phyloP scores from a whole-genome alignment of 2,329 filamentous ascomycete genomes.

The Cytospora piceae region DNA sequence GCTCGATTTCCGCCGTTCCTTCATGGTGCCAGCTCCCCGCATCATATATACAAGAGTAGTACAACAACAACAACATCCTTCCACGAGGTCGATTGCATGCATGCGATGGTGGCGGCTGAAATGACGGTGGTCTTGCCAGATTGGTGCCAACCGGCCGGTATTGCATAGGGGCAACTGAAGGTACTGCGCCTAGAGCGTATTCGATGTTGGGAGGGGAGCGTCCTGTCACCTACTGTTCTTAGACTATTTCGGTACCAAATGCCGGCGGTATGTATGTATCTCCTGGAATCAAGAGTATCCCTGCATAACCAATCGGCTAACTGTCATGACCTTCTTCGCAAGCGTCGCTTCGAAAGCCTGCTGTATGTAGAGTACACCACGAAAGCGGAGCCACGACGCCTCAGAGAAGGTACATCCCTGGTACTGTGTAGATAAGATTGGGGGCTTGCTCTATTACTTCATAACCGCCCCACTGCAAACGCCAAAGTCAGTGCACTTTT shows the following conservation, averaged over 20 bases:
- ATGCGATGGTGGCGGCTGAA: conserved; percentile 19
- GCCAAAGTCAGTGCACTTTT: not conserved
- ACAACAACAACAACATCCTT: conserved; percentile 16
- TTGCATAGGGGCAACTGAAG: not conserved
- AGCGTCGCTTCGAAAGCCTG: too few species aligned
- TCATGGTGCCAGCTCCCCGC: conserved; percentile 23
- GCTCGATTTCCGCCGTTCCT: conserved; percentile 7
- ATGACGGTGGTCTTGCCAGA: conserved; percentile 24
- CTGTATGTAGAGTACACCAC: not conserved
- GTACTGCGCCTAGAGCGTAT: not conserved
- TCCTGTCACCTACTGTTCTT: not conserved
- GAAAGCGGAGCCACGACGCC: not conserved
- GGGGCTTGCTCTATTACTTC: not conserved
- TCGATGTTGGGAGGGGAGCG: not conserved
- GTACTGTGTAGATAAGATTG: too few species aligned
- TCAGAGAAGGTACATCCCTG: not conserved
- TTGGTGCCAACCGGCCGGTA: conserved; percentile 17
- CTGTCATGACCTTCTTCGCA: not conserved
- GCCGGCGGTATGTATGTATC: not conserved
- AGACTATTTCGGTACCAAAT: not conserved
- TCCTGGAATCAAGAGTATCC: not conserved
- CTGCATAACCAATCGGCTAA: not conserved
- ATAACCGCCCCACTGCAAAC: not conserved
- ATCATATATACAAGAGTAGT: conserved; percentile 15
- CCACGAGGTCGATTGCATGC: conserved; percentile 24